Evolutionary conservation across 257 asterid species (phyloP).

Genomic region (Lavandula angustifolia): DNA sequence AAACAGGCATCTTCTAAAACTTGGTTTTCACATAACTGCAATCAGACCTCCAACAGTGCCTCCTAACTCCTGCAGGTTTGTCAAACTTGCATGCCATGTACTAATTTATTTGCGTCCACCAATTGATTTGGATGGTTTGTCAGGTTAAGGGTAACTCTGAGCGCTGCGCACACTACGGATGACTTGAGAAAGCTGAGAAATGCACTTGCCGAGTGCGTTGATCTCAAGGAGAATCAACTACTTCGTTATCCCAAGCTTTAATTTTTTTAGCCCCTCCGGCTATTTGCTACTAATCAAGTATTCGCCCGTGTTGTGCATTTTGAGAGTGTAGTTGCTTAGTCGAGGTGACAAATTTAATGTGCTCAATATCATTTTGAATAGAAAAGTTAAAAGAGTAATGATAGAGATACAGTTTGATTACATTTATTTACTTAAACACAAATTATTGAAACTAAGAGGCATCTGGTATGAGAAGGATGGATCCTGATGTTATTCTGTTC

Average conservation of each 20-base stretch:
- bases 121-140: background rate
- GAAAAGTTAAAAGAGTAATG: too few species aligned
- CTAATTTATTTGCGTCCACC: too few species aligned
- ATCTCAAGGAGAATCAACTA: constrained; percentile 48
- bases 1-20: constrained; percentile 74
- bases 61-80: constrained; percentile 95
- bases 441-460: background rate
- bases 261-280: background rate
- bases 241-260: constrained; percentile 50
- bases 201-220: constrained; percentile 69
- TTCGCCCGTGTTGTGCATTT: background rate
- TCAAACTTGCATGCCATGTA: constrained; percentile 9
- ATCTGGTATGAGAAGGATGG: constrained; percentile 70
- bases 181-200: constrained; percentile 70
- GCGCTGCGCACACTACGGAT: constrained; percentile 81
- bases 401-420: too few species aligned
- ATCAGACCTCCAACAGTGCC: constrained; percentile 98
- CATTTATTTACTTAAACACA: too few species aligned
- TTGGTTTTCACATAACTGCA: constrained; percentile 85
- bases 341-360: too few species aligned
- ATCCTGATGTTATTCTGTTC: constrained; percentile 72
- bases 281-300: too few species aligned
- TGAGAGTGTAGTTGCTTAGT: background rate
- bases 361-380: too few species aligned
- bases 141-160: constrained; percentile 82